These are phyloP conservation scores for Yamadazyma dendronema DNA, from an alignment of 1,139 yeast genomes.

Conservation along the genomic window DNA sequence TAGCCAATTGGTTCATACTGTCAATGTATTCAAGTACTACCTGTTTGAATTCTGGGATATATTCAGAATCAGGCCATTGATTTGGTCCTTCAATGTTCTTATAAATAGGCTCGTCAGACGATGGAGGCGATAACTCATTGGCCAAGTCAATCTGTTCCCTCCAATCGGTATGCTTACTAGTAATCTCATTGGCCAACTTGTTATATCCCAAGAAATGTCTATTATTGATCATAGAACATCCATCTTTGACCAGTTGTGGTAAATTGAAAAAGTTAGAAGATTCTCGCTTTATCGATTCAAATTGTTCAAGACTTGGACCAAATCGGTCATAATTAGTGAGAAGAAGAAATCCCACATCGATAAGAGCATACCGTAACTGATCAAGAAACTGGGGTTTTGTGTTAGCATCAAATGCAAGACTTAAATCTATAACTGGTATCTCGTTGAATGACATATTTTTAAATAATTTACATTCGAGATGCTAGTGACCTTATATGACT, in stretches of 20 bases:
- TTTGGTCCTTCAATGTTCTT: conserved; percentile 65
- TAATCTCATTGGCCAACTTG: conserved; percentile 63
- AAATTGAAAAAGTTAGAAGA: conserved; percentile 52
- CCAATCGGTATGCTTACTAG: conserved; percentile 59
- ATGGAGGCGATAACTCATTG: conserved; percentile 54
- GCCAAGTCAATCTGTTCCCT: conserved; percentile 70
- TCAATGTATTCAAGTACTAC: conserved; percentile 44
- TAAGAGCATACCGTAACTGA: conserved; percentile 52
- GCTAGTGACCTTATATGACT: no score
- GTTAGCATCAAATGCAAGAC: conserved; percentile 21
- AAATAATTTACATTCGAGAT: no score
- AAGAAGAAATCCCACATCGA: conserved; percentile 62
- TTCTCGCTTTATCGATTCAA: conserved; percentile 39
- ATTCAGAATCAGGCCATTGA: conserved; percentile 51
- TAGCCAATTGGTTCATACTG: conserved; percentile 47
- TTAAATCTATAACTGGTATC: conserved; percentile 38
- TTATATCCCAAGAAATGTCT: conserved; percentile 71
- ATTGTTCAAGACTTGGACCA: conserved; percentile 36
- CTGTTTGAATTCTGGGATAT: conserved; percentile 51
- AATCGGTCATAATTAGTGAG: conserved; percentile 41
- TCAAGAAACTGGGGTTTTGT: conserved; percentile 44
- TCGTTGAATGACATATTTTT: conserved; percentile 24
- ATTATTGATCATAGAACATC: conserved; percentile 58
- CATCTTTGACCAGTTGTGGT: conserved; percentile 50
- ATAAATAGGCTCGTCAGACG: conserved; percentile 48